Evolutionary conservation across 371 early-diverging fungal genomes (phyloP).

Genomic region (Haplosporangium sp.): DNA sequence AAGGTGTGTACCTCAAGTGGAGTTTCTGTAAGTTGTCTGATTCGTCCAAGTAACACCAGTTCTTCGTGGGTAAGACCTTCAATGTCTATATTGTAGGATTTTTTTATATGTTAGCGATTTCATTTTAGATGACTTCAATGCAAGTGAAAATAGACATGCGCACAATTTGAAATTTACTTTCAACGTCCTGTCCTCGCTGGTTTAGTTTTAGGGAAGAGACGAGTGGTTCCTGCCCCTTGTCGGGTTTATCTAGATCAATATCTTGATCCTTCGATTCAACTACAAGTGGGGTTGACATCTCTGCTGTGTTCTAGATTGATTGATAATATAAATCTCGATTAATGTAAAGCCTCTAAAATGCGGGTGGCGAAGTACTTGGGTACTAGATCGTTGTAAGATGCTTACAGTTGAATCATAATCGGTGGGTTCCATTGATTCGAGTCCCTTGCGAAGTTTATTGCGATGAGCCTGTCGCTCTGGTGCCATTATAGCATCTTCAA

Average conservation of each 20-base stretch:
- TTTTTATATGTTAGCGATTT: too few relatives aligned
- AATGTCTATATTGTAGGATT: neutral
- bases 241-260: neutral
- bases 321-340: too few relatives aligned
- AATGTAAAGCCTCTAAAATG: too few relatives aligned
- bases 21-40: conserved; percentile 4
- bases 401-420: too few relatives aligned
- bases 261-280: neutral
- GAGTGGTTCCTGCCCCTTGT: neutral
- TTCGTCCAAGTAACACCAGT: neutral
- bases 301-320: too few relatives aligned
- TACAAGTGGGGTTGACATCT: too few relatives aligned
- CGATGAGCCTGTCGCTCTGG: conserved; percentile 3
- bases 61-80: conserved; percentile 1
- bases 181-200: too few relatives aligned
- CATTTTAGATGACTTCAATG: too few relatives aligned
- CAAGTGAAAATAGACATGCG: neutral
- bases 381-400: too few relatives aligned
- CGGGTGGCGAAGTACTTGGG: too few relatives aligned
- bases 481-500: conserved; percentile 1
- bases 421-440: neutral
- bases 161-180: too few relatives aligned
- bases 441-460: conserved; percentile 9
- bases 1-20: conserved; percentile 7
- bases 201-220: too few relatives aligned